These are phyloP conservation scores for Spergularia azorica DNA, from an alignment of 179 eudicot species.

Conservation along the genomic window DNA sequence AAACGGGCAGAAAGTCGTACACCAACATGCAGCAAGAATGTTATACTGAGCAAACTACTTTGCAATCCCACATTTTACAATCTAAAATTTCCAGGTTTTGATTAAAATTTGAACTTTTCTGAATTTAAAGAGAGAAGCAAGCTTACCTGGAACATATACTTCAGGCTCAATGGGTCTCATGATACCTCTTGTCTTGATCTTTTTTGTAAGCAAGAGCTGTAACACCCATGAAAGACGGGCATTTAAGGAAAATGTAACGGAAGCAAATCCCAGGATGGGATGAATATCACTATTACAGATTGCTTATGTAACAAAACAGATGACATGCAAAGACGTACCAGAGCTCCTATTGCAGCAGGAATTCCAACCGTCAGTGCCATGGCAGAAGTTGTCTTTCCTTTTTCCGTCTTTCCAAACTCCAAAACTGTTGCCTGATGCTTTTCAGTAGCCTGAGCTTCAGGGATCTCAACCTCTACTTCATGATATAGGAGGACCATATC, in stretches of 20 bases:
- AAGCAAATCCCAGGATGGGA: neutral
- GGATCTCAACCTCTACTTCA: constrained; percentile 78
- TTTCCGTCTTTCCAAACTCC: constrained; percentile 72
- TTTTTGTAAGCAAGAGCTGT: constrained; percentile 82
- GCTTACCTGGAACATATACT: constrained; percentile 81
- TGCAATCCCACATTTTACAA: neutral
- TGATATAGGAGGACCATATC: constrained; percentile 96
- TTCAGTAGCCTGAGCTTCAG: constrained; percentile 51
- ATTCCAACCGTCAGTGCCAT: constrained; percentile 94
- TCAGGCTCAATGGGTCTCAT: constrained; percentile 82
- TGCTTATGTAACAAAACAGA: neutral
- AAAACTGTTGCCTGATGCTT: constrained; percentile 74
- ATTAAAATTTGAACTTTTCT: no score
- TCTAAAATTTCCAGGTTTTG: neutral
- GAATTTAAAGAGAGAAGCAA: neutral
- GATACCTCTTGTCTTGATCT: constrained; percentile 71
- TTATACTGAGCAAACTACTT: neutral
- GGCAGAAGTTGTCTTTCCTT: constrained; percentile 67
- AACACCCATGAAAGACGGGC: neutral
- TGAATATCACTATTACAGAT: neutral
- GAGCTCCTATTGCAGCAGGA: constrained; percentile 91
- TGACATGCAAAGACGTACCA: constrained; percentile 45
- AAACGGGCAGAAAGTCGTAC: neutral
- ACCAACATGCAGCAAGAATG: neutral
- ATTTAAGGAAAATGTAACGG: neutral